Conservation (phyloP, 305 asterid species). For the Fraxinus angustifolia region DNA sequence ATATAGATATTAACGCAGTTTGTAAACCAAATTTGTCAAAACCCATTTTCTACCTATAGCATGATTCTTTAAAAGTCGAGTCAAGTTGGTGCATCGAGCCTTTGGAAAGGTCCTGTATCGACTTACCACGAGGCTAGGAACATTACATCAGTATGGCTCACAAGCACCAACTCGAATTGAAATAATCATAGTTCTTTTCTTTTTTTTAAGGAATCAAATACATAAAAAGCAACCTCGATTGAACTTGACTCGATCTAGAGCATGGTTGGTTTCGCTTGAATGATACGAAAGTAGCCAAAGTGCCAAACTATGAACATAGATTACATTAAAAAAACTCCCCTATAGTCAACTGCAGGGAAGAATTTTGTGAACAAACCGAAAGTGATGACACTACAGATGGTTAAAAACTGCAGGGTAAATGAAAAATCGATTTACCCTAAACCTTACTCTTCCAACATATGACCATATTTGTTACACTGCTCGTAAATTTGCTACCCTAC, state of each 20-base stretch:
- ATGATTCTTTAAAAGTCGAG: neutral
- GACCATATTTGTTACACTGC: conserved; percentile 21
- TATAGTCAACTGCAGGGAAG: neutral
- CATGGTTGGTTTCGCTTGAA: neutral
- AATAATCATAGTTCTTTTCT: neutral
- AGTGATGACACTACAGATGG: neutral
- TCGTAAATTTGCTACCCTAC: conserved; percentile 26
- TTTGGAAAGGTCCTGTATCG: neutral
- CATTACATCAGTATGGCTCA: neutral
- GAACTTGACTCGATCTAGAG: neutral
- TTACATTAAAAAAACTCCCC: neutral
- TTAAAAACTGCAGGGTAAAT: neutral
- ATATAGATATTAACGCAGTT: too few species aligned
- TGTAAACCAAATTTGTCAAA: too few species aligned
- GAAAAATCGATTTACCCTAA: conserved; percentile 15
- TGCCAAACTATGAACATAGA: neutral
- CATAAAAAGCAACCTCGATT: neutral
- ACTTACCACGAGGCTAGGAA: neutral
- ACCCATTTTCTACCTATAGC: too few species aligned
- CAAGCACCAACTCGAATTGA: neutral
- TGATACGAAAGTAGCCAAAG: neutral
- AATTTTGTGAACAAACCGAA: neutral
- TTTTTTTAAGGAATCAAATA: neutral
- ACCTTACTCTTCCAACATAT: conserved; percentile 27
- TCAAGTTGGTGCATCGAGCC: neutral